phyloP scores from a whole-genome alignment of 2,329 filamentous ascomycete species.

The Aspergillus fumigatus region DNA sequence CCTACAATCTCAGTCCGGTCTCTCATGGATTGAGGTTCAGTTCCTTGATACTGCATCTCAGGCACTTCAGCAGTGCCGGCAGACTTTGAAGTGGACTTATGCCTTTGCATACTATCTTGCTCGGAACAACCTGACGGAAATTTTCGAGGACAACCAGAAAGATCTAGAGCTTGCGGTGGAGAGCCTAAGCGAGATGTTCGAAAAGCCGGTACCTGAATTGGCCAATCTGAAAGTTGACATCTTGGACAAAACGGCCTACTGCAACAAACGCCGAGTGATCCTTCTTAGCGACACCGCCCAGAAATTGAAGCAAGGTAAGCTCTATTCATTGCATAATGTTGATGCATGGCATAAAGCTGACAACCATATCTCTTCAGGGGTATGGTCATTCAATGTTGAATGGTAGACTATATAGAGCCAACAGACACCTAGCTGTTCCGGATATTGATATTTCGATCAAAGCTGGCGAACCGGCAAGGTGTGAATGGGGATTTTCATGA shows the following conservation, averaged over 20 bases:
- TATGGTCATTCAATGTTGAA: slow-evolving; percentile 45
- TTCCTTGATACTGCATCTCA: slow-evolving; percentile 92
- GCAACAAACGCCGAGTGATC: slow-evolving; percentile 86
- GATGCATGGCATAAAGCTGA: slow-evolving; percentile 4
- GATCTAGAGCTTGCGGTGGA: slow-evolving; percentile 97
- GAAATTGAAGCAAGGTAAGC: slow-evolving; percentile 79
- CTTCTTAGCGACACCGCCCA: slow-evolving; percentile 88
- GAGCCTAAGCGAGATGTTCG: slow-evolving; percentile 97
- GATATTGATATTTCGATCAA: neutral
- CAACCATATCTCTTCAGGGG: slow-evolving; percentile 25
- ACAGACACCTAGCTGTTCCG: slow-evolving; percentile 6
- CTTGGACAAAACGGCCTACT: slow-evolving; percentile 97
- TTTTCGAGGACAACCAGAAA: slow-evolving; percentile 98
- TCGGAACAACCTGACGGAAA: slow-evolving; percentile 90
- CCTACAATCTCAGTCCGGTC: slow-evolving; percentile 84
- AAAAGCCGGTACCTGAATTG: slow-evolving; percentile 87
- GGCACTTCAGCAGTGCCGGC: slow-evolving; percentile 91
- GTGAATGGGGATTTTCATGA: slow-evolving; percentile 18
- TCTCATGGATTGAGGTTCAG: slow-evolving; percentile 99
- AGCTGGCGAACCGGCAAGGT: neutral
- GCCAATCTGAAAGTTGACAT: slow-evolving; percentile 90
- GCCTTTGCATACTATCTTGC: slow-evolving; percentile 98
- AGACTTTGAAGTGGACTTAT: slow-evolving; percentile 99
- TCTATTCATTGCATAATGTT: neutral
- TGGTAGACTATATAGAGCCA: slow-evolving; percentile 28